These are phyloP conservation scores for Thermothielavioides terrestris DNA, from an alignment of 495 filamentous ascomycete species.

Conservation along the genomic window DNA sequence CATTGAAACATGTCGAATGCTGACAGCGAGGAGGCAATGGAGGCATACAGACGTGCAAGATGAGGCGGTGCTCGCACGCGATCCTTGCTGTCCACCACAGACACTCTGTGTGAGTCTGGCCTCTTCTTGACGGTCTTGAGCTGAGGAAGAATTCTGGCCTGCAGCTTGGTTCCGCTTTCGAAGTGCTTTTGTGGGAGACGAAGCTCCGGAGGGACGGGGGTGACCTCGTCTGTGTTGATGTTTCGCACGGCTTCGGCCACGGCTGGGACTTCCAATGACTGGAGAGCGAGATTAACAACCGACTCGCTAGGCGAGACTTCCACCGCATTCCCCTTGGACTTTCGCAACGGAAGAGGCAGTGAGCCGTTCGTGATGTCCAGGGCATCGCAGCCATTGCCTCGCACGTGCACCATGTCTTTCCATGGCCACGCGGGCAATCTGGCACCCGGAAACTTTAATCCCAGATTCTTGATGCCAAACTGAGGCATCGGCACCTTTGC, in stretches of 20 bases:
- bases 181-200: constrained; percentile 41
- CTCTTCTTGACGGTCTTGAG: constrained; percentile 20
- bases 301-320: constrained; percentile 37
- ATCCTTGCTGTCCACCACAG: constrained; percentile 7
- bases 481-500: constrained; percentile 21
- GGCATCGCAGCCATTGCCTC: constrained; percentile 25
- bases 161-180: constrained; percentile 41
- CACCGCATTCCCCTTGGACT: constrained; percentile 43
- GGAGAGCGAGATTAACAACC: constrained; percentile 28
- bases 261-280: constrained; percentile 25
- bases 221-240: constrained; percentile 31
- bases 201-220: constrained; percentile 32
- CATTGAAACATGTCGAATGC: constrained; percentile 75
- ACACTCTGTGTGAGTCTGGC: constrained; percentile 5
- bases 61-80: constrained; percentile 43
- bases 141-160: constrained; percentile 31
- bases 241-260: constrained; percentile 20
- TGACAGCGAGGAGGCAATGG: constrained; percentile 52
- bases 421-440: constrained; percentile 63
- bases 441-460: constrained; percentile 50
- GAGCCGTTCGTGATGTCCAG: background rate
- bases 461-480: constrained; percentile 25
- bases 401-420: constrained; percentile 52
- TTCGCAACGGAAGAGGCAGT: constrained; percentile 23
- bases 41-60: constrained; percentile 50